A percentile compares a stretch with the other conserved stretches of the same genome.
Evolutionary conservation across 371 early-diverging fungal genomes (phyloP).

Genomic region (Thermomucor indicae-seudaticae): DNA sequence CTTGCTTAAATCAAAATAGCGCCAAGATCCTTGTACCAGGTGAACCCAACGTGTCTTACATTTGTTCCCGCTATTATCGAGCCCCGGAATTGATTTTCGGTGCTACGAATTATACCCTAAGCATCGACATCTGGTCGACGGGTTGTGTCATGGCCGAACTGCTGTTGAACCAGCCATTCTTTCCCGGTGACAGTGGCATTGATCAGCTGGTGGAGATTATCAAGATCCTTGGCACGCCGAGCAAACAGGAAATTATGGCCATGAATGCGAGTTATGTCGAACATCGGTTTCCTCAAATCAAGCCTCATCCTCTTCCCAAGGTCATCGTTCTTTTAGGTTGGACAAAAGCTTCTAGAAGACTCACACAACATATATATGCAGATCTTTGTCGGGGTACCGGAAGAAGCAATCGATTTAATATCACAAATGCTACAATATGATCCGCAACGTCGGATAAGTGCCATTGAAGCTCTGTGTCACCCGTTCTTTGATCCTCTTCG

Average conservation of each 20-base stretch:
- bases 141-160: slow-evolving; percentile 99
- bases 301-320: slow-evolving; percentile 85
- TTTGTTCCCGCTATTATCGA: slow-evolving; percentile 98
- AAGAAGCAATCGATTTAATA: slow-evolving; percentile 86
- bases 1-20: slow-evolving; percentile 24
- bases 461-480: slow-evolving; percentile 91
- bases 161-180: slow-evolving; percentile 93
- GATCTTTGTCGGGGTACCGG: slow-evolving; percentile 45
- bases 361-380: too few species aligned
- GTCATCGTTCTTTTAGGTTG: too few species aligned
- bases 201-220: slow-evolving; percentile 99
- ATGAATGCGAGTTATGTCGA: slow-evolving; percentile 98
- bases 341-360: too few species aligned
- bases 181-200: slow-evolving; percentile 99
- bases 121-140: slow-evolving; percentile 97
- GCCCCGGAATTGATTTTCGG: slow-evolving; percentile 98
- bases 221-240: slow-evolving; percentile 98
- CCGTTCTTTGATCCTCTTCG: slow-evolving; percentile 96
- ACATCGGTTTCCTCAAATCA: slow-evolving; percentile 97
- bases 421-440: slow-evolving; percentile 91
- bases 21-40: slow-evolving; percentile 95
- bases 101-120: slow-evolving; percentile 90
- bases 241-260: slow-evolving; percentile 88
- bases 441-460: slow-evolving; percentile 83
- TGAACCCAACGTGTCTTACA: slow-evolving; percentile 97